Evolutionary conservation across 176 grass and related monocot species (phyloP), one percentile per base, ranked within the genome.

Genomic region (Carex scoparia): DNA sequence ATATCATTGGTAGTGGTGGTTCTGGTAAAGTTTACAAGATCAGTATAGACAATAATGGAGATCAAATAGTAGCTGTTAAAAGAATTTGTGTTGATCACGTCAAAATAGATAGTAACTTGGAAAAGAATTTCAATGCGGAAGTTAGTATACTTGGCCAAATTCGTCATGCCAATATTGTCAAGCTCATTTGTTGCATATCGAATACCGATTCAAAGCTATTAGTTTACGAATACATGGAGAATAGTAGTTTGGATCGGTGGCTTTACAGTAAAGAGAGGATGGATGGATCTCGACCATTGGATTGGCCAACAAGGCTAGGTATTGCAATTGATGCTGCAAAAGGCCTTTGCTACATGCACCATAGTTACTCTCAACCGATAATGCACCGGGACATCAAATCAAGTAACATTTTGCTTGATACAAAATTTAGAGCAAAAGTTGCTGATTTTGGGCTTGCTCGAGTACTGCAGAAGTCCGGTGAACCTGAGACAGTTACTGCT

Each of bases 171-270:
- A 94, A 94, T 81, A 92, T 97, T 57, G 88, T 97, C 4, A 90
- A 69, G 72, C 86, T 97, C 7, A 65, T 90, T 4, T 90, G 85
- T 79, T 97, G 88, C 89, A 89, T 97, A 80, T 87, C 83, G 4
- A 75, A 62, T 61, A 63, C 69, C 0, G 61, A 84, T 37, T 33
- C 86, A 10, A 92, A 84, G 82, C 60, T 97, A 58, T 88, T 93
- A 0, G 91, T 94, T 5, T 97, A 92, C n/a, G 94, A 97, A 65
- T 92, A 88, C 84, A 84, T 97, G 91, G 88, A 97, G 79, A 93
- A 97, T 62, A 81, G 84, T 42, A 94, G 89, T 84, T 84, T 92
- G 7, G 81, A 94, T 46, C 46, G 73, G n/a, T 92, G 88, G 90
- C 83, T 97, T 11, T 90, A 92, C 51, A 65, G 2, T 9, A 59